Base-by-base conservation (phyloP, 2,329 filamentous ascomycete species). In the Phoma herbarum region DNA sequence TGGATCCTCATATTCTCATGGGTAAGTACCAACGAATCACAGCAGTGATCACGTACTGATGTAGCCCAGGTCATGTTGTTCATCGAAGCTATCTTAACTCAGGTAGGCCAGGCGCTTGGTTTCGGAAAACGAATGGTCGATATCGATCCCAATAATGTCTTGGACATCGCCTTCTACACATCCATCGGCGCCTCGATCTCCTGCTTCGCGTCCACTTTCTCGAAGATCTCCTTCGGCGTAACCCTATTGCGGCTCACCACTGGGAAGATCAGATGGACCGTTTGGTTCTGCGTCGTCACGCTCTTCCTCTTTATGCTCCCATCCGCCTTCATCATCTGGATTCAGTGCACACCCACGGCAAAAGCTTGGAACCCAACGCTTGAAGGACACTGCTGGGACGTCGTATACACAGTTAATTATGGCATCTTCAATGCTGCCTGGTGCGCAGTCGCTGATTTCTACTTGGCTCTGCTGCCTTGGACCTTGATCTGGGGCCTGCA, bases 351-450 rank as follows among this genome's bases (percentile, higher is more conserved):
- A 5, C 65, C 66, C 1, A 48, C 52, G 4, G 60, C 55, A 8
- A 68, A 70, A 53, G 55, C 61, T 1, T 69, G 66, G 67, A 62
- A 68, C 22, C 23, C 48, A 4, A 39, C 35, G 1, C 28, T 68
- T 2, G 50, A 62, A 11, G 68, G 69, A 11, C 63, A 35, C 3
- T 73, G 71, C 57, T 72, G 67, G 68, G 49, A 62, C 20, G 12
- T 48, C 2, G n/a, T 20, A n/a, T 44, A 59, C 11, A 56, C 56
- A 1, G 46, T 67, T 18, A 52, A 66, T 22, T 73, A 72, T 44
- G 69, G 67, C n/a, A 66, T 66, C 20, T 73, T 73, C 64, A 71
- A 72, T 46, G 67, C 68, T 6, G 68, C 68, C 2, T 70, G 68
- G 64, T 69, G 67, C 23, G 61, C 64, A 26, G 47, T 39, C 0